Evolutionary conservation across 2,329 filamentous ascomycete genomes (phyloP), one percentile per base, ranked within the genome.

Genomic region (Helicocarpus griseus): DNA sequence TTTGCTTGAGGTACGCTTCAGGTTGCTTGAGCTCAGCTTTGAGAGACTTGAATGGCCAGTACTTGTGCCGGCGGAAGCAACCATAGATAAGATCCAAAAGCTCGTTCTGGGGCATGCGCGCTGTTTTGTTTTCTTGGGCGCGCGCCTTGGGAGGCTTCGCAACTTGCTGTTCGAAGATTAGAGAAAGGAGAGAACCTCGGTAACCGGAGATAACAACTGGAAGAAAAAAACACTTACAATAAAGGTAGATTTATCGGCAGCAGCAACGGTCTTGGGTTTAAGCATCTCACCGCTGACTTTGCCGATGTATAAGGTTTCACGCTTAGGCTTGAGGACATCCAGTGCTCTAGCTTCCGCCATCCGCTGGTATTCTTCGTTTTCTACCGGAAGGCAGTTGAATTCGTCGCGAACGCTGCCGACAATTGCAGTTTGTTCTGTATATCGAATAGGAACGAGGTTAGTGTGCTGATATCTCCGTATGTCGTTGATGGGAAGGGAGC

Each of bases 41-140:
- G 59, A 98, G 79, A 4, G 86, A 81, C 64, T 88, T 90, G 77
- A 97, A 87, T n/a, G 86, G 83, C 90, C 91, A 98, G 70, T 93
- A 97, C 61, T 85, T 83, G 76, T 86, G 95, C 62, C 86, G 76
- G 52, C 84, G 81, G 81, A 96, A 98, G 65, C 84, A 86, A 46
- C 79, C 73, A 74, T 91, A 89, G 55, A 98, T 83, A 57, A 81
- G 79, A 71, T 96, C 90, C 70, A 95, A 73, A 56, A 98, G 82
- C 62, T 93, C 86, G 75, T 89, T 85, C 68, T 90, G 83, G 41
- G 89, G 84, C 71, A 97, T 90, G 71, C 93, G 90, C 31, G 88
- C 86, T 26, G 87, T 85, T 74, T 97, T 96, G 70, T 88, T 84
- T 60, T 87, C 84, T 66, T 81, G 79, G 5, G 79, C 73, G 60